Base-by-base conservation (phyloP, 345 rosid species). In the Punica granatum region DNA sequence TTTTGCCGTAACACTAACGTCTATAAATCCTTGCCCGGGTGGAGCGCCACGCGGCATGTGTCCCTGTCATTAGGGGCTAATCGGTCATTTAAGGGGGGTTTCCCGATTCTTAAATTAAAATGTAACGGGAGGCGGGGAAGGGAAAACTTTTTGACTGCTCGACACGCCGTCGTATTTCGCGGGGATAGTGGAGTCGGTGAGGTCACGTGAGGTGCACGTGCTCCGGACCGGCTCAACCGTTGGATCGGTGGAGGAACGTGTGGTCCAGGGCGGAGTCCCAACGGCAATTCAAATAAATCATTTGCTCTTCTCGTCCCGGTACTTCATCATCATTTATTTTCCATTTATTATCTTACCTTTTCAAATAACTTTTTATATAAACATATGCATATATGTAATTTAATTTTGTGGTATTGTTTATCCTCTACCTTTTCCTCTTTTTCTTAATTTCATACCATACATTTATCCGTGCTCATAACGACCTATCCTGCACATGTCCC, bases 1-100 rank as follows among this genome's bases (percentile, higher is more conserved):
- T 72, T 75, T 75, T 76, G 87, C 84, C 93, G 91, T 83, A 76
- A 78, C 81, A 78, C 80, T 65, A 71, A 84, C 86, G 84, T 77
- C 76, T 61, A 39, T 66, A 70, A 44, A 61, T 18, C 70, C 30
- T 46, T 34, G 64, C 35, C 48, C 70, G 61, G 46, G 30, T 23
- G 28, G 12, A 0, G 1, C 19, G 79, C 77, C 86, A 72, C 80
- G 88, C 78, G 72, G 30, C 71, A 2, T 0, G 18, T 30, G 78
- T 72, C 49, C 18, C 32, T 11, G 19, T 1, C 16, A 13, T 30
- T 4, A 10, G 61, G 61, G 61, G 19, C 19, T 7, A 56, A 30
- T 26, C 5, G 61, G 61, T 56, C 9, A 56, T 26, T 8, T 56
- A 1, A n/a, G 28, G 3, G 32, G 5, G 2, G 1, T 30, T 26